Evolutionary conservation across 2,329 filamentous ascomycete genomes (phyloP).

Genomic region (Stemphylium vesicarium): DNA sequence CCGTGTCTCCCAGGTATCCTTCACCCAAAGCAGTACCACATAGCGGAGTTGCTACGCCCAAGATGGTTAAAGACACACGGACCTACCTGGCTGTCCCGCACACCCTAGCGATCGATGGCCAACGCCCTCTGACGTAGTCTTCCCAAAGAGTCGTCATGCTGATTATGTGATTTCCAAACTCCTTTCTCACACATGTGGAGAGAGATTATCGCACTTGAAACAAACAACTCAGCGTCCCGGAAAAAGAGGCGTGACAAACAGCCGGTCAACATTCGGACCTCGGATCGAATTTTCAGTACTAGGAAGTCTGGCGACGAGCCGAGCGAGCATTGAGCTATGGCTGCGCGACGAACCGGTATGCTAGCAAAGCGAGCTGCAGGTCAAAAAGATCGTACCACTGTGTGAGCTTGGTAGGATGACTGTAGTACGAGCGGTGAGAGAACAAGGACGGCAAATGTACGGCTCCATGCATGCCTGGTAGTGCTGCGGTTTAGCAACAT

Average conservation of each 20-base stretch:
- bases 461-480: not conserved
- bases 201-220: not conserved
- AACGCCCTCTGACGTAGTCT: conserved; percentile 10
- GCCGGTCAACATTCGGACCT: not conserved
- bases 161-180: conserved; percentile 4
- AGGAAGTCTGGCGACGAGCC: not conserved
- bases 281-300: not conserved
- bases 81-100: not conserved
- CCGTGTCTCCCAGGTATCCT: not conserved
- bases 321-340: not conserved
- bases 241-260: not conserved
- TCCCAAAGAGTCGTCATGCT: conserved; percentile 4
- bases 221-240: not conserved
- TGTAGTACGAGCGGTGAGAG: conserved; percentile 1
- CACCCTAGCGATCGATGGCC: conserved; percentile 6
- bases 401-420: not conserved
- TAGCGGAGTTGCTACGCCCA: not conserved
- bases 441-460: not conserved
- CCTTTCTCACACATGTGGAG: not conserved
- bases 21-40: not conserved
- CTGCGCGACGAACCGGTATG: not conserved
- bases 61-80: not conserved
- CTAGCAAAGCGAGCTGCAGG: not conserved
- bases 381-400: not conserved
- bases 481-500: not conserved